Evolutionary conservation across 2,329 filamentous ascomycete species (phyloP), one percentile per base, ranked within the genome.

Genomic region (Fusarium phyllophilum): DNA sequence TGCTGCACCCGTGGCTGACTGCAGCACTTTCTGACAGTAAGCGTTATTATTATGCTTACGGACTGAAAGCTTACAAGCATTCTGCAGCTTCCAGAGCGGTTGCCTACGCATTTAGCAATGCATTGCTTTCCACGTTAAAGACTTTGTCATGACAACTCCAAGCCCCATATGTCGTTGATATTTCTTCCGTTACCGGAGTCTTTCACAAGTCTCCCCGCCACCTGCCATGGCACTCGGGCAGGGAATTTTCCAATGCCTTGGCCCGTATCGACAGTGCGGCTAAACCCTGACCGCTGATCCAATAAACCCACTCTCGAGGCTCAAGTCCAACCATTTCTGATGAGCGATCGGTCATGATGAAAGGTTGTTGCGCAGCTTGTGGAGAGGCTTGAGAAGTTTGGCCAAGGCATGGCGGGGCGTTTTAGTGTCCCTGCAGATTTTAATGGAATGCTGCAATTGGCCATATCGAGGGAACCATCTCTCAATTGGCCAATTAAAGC

Each of bases 221-320:
- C 64, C 54, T 62, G 38, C 66, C 38, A 60, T 45, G 34, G 39
- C 26, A n/a, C 51, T 55, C 15, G 24, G 26, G 36, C 34, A 51
- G 36, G 51, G 36, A 51, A 44, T 15, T 29, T 52, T 24, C 45
- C 33, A 52, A 48, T 68, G 39, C 49, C 67, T 58, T 62, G 63
- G 49, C 29, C 51, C 26, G 41, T 58, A 36, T 68, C 39, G 36
- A 56, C 66, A 33, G 66, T 69, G 65, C 42, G 66, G 63, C 49
- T 62, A 72, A 74, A 77, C 74, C 66, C 64, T 78, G 72, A 78
- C 75, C 74, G 75, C 75, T 68, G 75, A 75, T 75, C 75, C 68
- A 65, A 72, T 67, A 67, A 70, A 64, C 60, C 68, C 66, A 74
- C 75, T 70, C 48, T 41, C 58, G 51, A 76, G 51, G 67, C 66